Base-by-base conservation (phyloP, 75 land plant species). In the Sequoiadendron giganteum region DNA sequence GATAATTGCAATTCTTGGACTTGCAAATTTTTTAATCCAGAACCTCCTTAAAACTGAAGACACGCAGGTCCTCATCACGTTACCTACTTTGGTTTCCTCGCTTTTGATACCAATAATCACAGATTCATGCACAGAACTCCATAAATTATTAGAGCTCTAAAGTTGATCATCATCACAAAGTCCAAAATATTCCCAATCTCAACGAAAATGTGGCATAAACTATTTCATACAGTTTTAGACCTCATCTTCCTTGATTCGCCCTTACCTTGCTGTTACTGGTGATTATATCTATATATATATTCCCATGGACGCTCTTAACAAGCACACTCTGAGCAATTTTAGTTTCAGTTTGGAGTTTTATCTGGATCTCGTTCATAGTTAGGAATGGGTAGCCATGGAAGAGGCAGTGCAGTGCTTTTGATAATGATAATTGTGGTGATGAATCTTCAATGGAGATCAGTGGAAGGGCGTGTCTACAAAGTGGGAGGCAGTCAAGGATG, bases 391-490 rank as follows among this genome's bases (percentile, higher is more conserved):
- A 13, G 55, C 55, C 55, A 82, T 49, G 84, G 84, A 82, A n/a
- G 84, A 82, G 84, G 84, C 52, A 82, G 34, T 82, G 84, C 84
- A 82, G 15, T 49, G 5, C 13, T 82, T 45, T n/a, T 81, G 21
- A 0, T 82, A 5, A 32, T 42, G 8, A 14, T 82, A 4, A n/a
- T 47, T 14, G 16, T 47, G n/a, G 0, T 82, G 52, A 45, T 28
- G 10, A 21, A 11, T 1, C 1, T 45, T 9, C 14, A 4, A 10
- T 47, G 30, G 11, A n/a, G 21, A n/a, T 18, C 28, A 10, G 84
- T 47, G 47, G 84, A 47, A 82, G 84, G 49, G 32, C 8, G 32
- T n/a, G 0, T 0, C 0, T 82, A 82, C 32, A 11, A 0, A 9
- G 84, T 82, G 13, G 84, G 83, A 18, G 83, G 83, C 13, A 1